Conservation (phyloP, 116 monocot genomes). For the Cymodocea nodosa region DNA sequence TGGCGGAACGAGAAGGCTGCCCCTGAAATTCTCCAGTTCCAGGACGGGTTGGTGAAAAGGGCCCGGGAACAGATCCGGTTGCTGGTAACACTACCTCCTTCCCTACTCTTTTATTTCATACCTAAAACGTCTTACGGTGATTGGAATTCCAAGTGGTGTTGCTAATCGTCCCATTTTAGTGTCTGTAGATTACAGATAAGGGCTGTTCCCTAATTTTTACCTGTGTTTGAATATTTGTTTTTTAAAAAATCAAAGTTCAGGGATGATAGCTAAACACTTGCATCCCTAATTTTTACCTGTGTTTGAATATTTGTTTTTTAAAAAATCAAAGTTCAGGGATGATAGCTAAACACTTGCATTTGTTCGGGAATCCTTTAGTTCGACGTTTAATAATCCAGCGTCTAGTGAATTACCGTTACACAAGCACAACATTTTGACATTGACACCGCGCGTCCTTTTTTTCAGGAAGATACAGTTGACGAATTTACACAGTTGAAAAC, state of each 20-base stretch:
- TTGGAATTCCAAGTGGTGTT: neutral
- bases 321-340: too few species aligned
- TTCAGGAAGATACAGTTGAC: conserved; percentile 77
- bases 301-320: too few species aligned
- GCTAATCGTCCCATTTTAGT: neutral
- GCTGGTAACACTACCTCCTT: conserved; percentile 14
- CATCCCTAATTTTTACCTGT: too few species aligned
- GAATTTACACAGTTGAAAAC: conserved; percentile 28
- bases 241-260: too few species aligned
- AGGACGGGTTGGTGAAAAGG: conserved; percentile 42
- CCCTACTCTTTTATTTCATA: neutral
- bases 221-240: too few species aligned
- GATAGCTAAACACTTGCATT: too few species aligned
- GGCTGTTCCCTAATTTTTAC: too few species aligned
- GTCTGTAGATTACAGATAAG: too few species aligned
- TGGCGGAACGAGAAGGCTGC: conserved; percentile 94
- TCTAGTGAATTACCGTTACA: neutral
- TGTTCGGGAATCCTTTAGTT: too few species aligned
- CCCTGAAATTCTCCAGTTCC: conserved; percentile 76
- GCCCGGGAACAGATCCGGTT: conserved; percentile 78
- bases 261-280: too few species aligned
- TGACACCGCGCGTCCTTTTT: neutral
- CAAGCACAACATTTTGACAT: neutral
- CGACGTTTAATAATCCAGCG: neutral
- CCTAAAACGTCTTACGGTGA: neutral